Conservation (phyloP, 139 green algal species). For the Tetradesmus obliquus region DNA sequence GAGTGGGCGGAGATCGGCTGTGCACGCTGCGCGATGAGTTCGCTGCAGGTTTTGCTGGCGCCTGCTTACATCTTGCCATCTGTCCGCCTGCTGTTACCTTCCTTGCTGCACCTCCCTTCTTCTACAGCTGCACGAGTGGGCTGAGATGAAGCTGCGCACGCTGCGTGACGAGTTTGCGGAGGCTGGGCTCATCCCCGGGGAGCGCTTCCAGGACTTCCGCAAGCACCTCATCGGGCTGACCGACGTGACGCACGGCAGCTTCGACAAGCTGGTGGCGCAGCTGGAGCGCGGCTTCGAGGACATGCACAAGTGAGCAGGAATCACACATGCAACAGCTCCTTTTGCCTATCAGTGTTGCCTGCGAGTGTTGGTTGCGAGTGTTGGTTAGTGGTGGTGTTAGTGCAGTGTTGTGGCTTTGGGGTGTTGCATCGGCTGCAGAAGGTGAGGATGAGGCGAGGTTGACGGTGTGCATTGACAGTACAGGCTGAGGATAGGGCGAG, state of each 20-base stretch:
- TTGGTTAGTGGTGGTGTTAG: neutral
- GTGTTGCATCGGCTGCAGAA: neutral
- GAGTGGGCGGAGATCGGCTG: neutral
- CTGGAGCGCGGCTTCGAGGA: constrained; percentile 84
- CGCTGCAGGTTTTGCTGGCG: neutral
- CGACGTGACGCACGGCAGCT: constrained; percentile 87
- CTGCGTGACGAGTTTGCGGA: constrained; percentile 52
- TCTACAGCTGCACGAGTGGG: constrained; percentile 78
- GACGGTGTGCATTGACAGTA: too few relatives aligned
- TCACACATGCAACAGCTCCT: neutral
- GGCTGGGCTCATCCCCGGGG: constrained; percentile 8
- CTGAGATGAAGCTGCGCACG: constrained; percentile 77
- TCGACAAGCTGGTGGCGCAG: constrained; percentile 92
- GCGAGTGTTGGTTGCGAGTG: neutral
- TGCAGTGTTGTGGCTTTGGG: neutral
- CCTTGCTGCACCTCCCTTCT: neutral
- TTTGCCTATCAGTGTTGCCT: neutral
- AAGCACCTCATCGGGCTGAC: constrained; percentile 91
- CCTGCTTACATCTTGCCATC: neutral
- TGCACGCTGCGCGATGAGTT: neutral
- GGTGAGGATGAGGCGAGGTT: neutral
- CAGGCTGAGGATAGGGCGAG: too few relatives aligned
- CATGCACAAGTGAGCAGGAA: constrained; percentile 57
- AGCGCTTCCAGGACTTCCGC: constrained; percentile 70
- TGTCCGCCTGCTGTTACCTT: neutral